Base-by-base conservation (phyloP, 108 stramenopile genomes). In the Chaetoceros tenuissimus region DNA sequence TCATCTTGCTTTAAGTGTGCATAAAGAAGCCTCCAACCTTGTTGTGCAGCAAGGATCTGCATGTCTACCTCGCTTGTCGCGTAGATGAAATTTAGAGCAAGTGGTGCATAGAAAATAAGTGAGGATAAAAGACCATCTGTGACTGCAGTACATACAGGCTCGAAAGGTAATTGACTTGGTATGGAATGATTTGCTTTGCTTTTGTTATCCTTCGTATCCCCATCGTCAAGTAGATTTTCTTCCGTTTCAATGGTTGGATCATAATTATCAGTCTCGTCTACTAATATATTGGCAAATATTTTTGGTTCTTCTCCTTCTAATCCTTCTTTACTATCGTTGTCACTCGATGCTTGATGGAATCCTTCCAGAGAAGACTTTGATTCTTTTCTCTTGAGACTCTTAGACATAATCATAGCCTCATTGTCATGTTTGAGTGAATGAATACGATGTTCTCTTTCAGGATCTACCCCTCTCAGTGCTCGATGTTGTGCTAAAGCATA, bases 401-500 rank as follows among this genome's bases (percentile, higher is more conserved):
- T 46, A 49, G 30, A 25, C 16, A 20, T 63, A 25, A 24, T 31
- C 49, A 48, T 22, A 28, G 55, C 19, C 20, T 45, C 29, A 43
- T n/a, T 40, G 7, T 53, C 27, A 17, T 46, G 52, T 20, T 65
- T 71, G 29, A 82, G 46, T 29, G 77, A 55, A 74, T 92, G 90
- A 26, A 87, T 92, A 3, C 67, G 46, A 47, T 90, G 69, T 62
- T 97, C 96, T 28, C 78, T 68, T 44, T 95, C 89, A 3, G 94
- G 94, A 31, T 79, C 55, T 31, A 87, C 24, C 7, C 94, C 96
- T 19, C 96, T 53, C 74, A 92, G 78, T 28, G 91, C 91, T 34
- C 94, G 75, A 63, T 89, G 87, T 68, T 90, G 80, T 13, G 94
- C 96, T 34, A 97, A 62, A 25, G 91, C 87, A 75, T 97, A 97